Evolutionary conservation across 2,329 filamentous ascomycete species (phyloP), one percentile per base, ranked within the genome.

Genomic region (Elsinoe arachidis): DNA sequence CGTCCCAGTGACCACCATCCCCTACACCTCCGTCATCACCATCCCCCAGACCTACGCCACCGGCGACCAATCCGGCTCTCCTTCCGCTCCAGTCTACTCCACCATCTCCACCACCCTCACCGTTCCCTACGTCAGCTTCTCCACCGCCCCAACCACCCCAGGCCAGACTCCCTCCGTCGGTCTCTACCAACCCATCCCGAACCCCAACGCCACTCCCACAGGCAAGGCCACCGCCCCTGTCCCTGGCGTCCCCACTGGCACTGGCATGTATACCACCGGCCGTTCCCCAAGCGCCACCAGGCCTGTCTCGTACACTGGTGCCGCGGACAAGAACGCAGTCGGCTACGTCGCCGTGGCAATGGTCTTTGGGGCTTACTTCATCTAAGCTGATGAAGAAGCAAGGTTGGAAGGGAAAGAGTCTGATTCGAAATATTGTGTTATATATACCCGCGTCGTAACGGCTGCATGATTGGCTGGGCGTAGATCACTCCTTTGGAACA

Each of bases 81-180:
- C 66, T 2, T 61, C 58, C 21, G 67, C 66, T 59, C 67, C 61
- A 60, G 66, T 60, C 56, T 67, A 64, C n/a, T 65, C 63, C 30
- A 63, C 64, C 14, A 62, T 73, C 51, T 64, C 68, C 19, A 76
- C 72, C 3, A 71, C 71, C 17, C 64, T 77, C 58, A 76, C 73
- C 12, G 74, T 78, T 21, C 76, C 76, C 0, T 71, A 74, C 61
- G 72, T 76, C 10, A 66, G 69, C 61, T 76, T 76, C 69, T 70
- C 69, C 30, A 75, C 73, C 34, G 59, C 66, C 26, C 68, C 69
- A 17, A 59, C 65, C 55, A 65, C 65, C 37, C 33, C 54, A 9
- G 54, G 54, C 46, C 64, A 68, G 19, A 67, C 65, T 33, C 61
- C 61, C 10, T 59, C 59, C 41, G 68, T 73, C 15, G 69, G 65